Evolutionary conservation across 805 yeast genomes (phyloP), one percentile per base, ranked within the genome.

Genomic region (Metschnikowia drakensbergensis): DNA sequence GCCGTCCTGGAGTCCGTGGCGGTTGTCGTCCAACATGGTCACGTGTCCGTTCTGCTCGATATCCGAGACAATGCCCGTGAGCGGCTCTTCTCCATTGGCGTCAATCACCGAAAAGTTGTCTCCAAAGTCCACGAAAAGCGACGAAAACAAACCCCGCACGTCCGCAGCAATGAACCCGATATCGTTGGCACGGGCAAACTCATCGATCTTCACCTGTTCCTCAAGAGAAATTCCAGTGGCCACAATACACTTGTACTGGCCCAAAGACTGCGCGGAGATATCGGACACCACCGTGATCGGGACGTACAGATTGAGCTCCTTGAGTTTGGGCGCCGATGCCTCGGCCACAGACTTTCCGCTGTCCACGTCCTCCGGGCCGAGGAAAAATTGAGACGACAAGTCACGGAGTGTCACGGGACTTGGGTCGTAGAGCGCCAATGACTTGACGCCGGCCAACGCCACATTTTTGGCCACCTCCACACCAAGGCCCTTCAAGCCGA

Each of bases 391-490:
- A 9, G 96, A 76, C 1, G 96, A 87, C 49, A 94, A 76, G 66
- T 94, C 98, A 45, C 69, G 76, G 39, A 89, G 55, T 47, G 74
- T 66, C 22, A 86, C 85, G 0, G 82, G 78, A 17, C 72, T 74
- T 9, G 96, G 96, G 63, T 94, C 99, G 65, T 84, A 88, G 30
- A 94, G 67, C 6, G 95, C 75, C 58, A 94, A 72, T 6, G 96
- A 84, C 72, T 94, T 94, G 59, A 94, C 99, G 61, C 99, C 99
- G 3, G 99, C 99, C 34, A 94, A 76, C 0, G 96, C 95, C 48
- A 94, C 89, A 68, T 94, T 94, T 71, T 94, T 94, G 25, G 99
- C 97, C 49, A 94, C 89, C 70, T 94, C 99, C 37, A 88, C 79
- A 61, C 99, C 99, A 42, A 94, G 74, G 42, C 99, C 99, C 63